These are phyloP conservation scores for Westerdykella ornata DNA, from an alignment of 2,329 filamentous ascomycete species.

Conservation along the genomic window DNA sequence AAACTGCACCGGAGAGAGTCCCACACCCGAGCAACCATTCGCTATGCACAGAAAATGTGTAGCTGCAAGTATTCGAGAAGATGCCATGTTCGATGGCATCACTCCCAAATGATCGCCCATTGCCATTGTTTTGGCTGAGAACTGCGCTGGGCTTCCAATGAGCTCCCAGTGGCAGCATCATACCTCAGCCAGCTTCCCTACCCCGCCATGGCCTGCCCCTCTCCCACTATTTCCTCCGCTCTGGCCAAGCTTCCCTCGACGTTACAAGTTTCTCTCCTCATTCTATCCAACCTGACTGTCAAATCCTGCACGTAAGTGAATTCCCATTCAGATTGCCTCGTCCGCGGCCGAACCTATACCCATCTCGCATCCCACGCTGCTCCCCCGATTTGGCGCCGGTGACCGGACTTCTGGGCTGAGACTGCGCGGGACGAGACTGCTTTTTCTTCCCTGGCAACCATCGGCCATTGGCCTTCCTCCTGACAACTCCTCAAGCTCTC, in stretches of 20 bases:
- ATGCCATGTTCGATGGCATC: conserved; percentile 3
- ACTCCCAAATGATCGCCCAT: not conserved
- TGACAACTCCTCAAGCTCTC: conserved; percentile 11
- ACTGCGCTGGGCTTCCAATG: too few relatives aligned
- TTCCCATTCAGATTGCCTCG: conserved; percentile 19
- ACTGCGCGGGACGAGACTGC: conserved; percentile 18
- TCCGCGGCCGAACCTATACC: conserved; percentile 31
- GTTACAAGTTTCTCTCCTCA: conserved; percentile 9
- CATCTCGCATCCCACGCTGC: conserved; percentile 20
- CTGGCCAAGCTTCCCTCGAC: conserved; percentile 5
- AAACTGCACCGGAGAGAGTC: too few relatives aligned
- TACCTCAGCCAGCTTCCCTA: conserved; percentile 8
- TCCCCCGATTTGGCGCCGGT: conserved; percentile 11
- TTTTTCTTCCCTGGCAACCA: conserved; percentile 16
- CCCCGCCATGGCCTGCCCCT: conserved; percentile 12
- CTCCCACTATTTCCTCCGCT: conserved; percentile 11
- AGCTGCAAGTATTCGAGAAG: not conserved
- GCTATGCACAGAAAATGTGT: too few relatives aligned
- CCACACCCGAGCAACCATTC: too few relatives aligned
- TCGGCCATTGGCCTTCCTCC: conserved; percentile 12
- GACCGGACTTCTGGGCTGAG: conserved; percentile 9
- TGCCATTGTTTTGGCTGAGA: not conserved
- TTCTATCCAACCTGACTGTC: conserved; percentile 10
- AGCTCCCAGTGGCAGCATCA: not conserved
- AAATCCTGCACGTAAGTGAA: conserved; percentile 31